Evolutionary conservation across 1,284 basidiomycete genomes (phyloP).

Genomic region (Amylostereum chailletii): DNA sequence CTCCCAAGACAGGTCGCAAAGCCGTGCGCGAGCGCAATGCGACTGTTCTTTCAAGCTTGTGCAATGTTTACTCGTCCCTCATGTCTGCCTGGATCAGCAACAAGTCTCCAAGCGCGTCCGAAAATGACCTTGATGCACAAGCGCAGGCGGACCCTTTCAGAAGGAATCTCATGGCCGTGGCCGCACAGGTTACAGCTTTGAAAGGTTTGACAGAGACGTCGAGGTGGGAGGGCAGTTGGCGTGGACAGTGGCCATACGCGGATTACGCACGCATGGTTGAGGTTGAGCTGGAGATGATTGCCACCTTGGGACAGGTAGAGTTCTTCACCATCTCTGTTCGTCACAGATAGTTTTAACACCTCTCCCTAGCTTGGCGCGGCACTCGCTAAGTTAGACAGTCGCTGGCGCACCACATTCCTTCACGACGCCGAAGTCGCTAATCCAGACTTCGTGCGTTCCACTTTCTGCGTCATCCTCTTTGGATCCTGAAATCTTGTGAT

Average conservation of each 20-base stretch:
- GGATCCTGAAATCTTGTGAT: not conserved
- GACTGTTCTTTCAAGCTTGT: conserved; percentile 27
- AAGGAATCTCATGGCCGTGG: conserved; percentile 22
- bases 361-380: conserved; percentile 30
- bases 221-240: conserved; percentile 38
- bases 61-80: conserved; percentile 32
- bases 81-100: conserved; percentile 36
- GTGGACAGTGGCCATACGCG: conserved; percentile 41
- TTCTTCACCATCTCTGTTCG: not conserved
- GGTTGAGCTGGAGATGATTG: conserved; percentile 34
- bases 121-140: conserved; percentile 12
- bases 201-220: conserved; percentile 29
- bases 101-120: conserved; percentile 6
- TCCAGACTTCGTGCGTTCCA: conserved; percentile 33
- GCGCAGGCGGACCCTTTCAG: conserved; percentile 22
- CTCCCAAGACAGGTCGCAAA: conserved; percentile 39
- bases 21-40: conserved; percentile 40
- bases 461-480: not conserved
- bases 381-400: conserved; percentile 29
- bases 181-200: conserved; percentile 28
- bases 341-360: not conserved
- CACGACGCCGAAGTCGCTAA: conserved; percentile 37
- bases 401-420: conserved; percentile 27
- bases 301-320: conserved; percentile 30
- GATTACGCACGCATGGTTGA: conserved; percentile 35